Evolutionary conservation across 192 early-diverging fungal genomes (phyloP), one percentile per base, ranked within the genome.

Genomic region (Physocladia obscura): DNA sequence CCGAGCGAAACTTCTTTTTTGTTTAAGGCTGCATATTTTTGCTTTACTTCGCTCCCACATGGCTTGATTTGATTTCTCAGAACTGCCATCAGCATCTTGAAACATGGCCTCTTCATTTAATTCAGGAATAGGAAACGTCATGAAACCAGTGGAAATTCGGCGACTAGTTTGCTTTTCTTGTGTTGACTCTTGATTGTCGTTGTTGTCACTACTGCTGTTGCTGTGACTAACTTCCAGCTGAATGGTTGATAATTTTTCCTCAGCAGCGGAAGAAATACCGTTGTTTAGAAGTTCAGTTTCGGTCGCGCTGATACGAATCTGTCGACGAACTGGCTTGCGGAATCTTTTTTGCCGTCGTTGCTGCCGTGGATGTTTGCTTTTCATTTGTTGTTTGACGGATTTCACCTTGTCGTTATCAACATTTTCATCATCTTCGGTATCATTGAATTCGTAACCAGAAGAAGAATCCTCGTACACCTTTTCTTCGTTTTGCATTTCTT

Each of bases 91-190:
- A 21, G 1, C 36, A 34, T 27, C 65, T 19, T n/a, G 15, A 27
- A 57, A 52, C 21, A 19, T 13, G 35, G 26, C 5, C 27, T 68
- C 65, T 49, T 68, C 65, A 36, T 11, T 51, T 24, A 11, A 22
- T 68, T 68, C 65, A 8, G 65, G 65, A 13, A 68, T 68, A 1
- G 65, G 65, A 24, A 68, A 68, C 1, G 65, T 68, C 65, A 68
- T 68, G 29, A 68, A 29, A 15, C 65, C 65, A 2, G 65, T 56
- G 8, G 63, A 35, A 1, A 24, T 8, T 11, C 63, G 63, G n/a
- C n/a, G n/a, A n/a, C n/a, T n/a, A n/a, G n/a, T n/a, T n/a, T n/a
- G n/a, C n/a, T n/a, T n/a, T n/a, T n/a, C n/a, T n/a, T n/a, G n/a
- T n/a, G n/a, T n/a, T n/a, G n/a, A n/a, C n/a, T n/a, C n/a, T n/a